Percentiles rank a stretch among this genome's conserved stretches.
Evolutionary conservation across 371 early-diverging fungal genomes (phyloP).

Genomic region (Mortierella sp.): DNA sequence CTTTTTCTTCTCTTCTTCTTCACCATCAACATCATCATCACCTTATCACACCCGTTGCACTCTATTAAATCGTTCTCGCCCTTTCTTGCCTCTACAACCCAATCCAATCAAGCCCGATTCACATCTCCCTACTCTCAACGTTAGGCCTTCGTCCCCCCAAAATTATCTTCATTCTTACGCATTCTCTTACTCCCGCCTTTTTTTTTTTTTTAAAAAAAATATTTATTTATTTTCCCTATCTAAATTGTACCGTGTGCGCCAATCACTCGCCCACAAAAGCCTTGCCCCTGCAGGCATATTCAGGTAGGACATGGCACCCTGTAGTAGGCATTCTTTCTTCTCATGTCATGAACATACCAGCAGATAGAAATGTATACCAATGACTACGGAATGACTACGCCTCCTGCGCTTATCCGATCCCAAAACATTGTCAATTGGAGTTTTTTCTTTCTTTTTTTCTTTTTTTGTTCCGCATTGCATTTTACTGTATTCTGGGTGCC

Average conservation of each 20-base stretch:
- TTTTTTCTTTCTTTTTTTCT: no score
- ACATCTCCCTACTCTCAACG: neutral
- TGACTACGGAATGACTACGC: no score
- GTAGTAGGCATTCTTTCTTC: neutral
- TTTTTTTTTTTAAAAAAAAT: neutral
- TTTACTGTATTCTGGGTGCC: neutral
- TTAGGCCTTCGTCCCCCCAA: neutral
- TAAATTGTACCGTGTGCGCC: slow-evolving; percentile 9
- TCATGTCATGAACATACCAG: neutral
- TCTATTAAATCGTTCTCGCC: neutral
- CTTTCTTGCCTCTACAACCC: no score
- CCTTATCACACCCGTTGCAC: neutral
- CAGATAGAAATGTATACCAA: neutral
- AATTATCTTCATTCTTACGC: neutral
- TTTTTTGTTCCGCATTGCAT: neutral
- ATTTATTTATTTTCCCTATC: neutral
- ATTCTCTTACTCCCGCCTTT: neutral
- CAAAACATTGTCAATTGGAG: neutral
- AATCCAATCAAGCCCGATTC: no score
- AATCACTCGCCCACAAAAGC: slow-evolving; percentile 13
- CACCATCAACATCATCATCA: neutral
- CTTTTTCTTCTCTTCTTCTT: neutral
- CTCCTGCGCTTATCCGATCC: neutral
- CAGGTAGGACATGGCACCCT: slow-evolving; percentile 19
- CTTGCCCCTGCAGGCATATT: slow-evolving; percentile 20